These are phyloP conservation scores for Ceratocystis cacaofunesta DNA, from an alignment of 2,329 filamentous ascomycete genomes.

Conservation along the genomic window DNA sequence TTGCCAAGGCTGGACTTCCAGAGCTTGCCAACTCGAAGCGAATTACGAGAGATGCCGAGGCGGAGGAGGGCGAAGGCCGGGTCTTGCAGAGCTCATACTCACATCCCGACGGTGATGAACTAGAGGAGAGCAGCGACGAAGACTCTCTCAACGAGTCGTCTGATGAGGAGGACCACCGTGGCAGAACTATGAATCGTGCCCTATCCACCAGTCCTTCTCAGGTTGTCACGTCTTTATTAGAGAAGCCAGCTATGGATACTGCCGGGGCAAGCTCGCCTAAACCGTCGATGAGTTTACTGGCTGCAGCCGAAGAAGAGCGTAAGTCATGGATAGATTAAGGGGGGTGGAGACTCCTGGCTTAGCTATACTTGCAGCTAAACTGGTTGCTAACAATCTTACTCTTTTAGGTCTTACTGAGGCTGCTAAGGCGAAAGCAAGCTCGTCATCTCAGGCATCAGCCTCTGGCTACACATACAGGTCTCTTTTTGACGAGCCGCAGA, in stretches of 20 bases:
- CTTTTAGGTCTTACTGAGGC: conserved; percentile 10
- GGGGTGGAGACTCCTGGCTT: not conserved
- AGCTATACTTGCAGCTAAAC: not conserved
- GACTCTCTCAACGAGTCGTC: conserved; percentile 40
- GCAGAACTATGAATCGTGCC: conserved; percentile 39
- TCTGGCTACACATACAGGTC: conserved; percentile 42
- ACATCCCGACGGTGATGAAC: conserved; percentile 48
- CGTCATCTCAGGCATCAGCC: conserved; percentile 27
- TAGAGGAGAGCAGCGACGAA: conserved; percentile 51
- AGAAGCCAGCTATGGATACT: not conserved
- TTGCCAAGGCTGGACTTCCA: conserved; percentile 47
- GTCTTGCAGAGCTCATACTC: conserved; percentile 52
- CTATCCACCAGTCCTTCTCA: conserved; percentile 3
- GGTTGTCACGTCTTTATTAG: conserved; percentile 5
- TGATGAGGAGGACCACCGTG: conserved; percentile 51
- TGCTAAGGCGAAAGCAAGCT: conserved; percentile 3
- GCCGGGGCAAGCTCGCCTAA: conserved; percentile 24
- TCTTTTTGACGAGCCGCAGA: conserved; percentile 49
- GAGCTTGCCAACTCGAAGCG: conserved; percentile 43
- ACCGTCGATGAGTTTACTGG: conserved; percentile 46
- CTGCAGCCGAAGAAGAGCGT: conserved; percentile 68
- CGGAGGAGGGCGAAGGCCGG: conserved; percentile 35
- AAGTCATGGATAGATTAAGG: conserved; percentile 26
- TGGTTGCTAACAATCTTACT: not conserved
- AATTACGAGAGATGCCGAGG: conserved; percentile 23